A percentile compares a stretch with the other conserved stretches of the same genome.
phyloP scores from a whole-genome alignment of 305 asterid genomes.

The Solanum hybrid region DNA sequence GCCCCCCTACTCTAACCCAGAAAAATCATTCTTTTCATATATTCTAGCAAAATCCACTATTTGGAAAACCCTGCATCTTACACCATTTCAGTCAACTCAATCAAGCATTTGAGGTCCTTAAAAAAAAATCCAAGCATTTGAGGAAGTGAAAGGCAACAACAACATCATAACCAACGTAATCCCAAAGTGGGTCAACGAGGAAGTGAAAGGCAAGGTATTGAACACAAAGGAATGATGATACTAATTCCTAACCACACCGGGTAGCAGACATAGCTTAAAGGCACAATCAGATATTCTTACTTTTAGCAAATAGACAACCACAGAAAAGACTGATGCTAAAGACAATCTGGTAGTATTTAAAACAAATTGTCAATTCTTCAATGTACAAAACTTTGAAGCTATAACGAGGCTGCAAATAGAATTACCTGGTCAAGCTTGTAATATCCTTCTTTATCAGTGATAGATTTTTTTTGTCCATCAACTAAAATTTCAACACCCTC shows the following conservation, averaged over 20 bases:
- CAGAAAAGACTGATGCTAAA: background rate
- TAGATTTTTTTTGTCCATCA: slow-evolving; percentile 75
- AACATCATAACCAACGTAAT: background rate
- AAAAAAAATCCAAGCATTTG: background rate
- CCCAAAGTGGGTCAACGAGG: background rate
- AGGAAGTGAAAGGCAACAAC: background rate
- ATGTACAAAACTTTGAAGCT: background rate
- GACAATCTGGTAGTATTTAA: background rate
- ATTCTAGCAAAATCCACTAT: background rate
- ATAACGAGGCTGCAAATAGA: background rate
- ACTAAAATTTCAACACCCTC: slow-evolving; percentile 59
- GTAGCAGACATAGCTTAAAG: background rate
- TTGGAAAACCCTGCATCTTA: background rate
- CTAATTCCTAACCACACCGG: background rate
- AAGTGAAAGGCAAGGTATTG: background rate
- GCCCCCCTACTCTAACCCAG: background rate
- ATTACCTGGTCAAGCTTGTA: slow-evolving; percentile 97
- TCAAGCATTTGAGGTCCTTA: background rate
- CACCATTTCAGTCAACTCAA: background rate
- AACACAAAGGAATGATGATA: background rate
- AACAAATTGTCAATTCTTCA: background rate
- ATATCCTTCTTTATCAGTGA: slow-evolving; percentile 74
- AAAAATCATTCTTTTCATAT: background rate
- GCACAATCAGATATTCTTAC: background rate
- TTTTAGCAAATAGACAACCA: background rate